Evolutionary conservation across 495 filamentous ascomycete genomes (phyloP), one percentile per base, ranked within the genome.

Genomic region (Lichina pygmaea): DNA sequence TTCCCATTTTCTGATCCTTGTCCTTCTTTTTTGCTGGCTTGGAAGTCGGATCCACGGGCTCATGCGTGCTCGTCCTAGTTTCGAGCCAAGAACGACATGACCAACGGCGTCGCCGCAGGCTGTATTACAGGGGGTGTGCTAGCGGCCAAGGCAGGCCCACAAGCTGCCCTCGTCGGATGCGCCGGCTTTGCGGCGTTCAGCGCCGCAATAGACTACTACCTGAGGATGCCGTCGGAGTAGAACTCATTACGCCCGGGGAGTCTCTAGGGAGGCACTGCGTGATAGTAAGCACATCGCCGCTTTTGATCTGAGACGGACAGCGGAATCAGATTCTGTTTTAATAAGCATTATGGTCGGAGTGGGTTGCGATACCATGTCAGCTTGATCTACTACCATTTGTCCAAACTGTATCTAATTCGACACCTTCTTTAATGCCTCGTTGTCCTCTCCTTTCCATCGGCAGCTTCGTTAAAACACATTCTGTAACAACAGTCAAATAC

Each of bases 181-280:
- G 84, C 72, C 6, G 89, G 89, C 7, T 95, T 97, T 58, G 89
- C 89, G 43, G 91, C 85, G 31, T 97, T 97, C 56, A 85, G 78
- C 62, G 75, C 79, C 43, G 89, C 89, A 9, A 94, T 97, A 60
- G 89, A 97, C 68, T 73, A 70, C 38, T 95, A 82, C 60, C 77
- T 94, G 76, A 60, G 82, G 50, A 73, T 71, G 68, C 66, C 66
- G 12, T 55, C 43, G 12, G 47, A 53, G 17, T 41, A 47, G 43
- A 44, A 44, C 13, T 24, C 17, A 30, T 30, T 34, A 2, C 9
- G 24, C 6, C 10, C 9, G 5, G 42, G 30, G 15, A 36, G 42
- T 12, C 11, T 24, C 12, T 32, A 42, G 13, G 15, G 24, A 24
- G 24, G 24, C 24, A 24, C 4, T 24, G 24, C 24, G 24, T 24